Evolutionary conservation across 208 protist species (phyloP), one percentile per base, ranked within the genome.

Genomic region (Wallacemonas sp.): DNA sequence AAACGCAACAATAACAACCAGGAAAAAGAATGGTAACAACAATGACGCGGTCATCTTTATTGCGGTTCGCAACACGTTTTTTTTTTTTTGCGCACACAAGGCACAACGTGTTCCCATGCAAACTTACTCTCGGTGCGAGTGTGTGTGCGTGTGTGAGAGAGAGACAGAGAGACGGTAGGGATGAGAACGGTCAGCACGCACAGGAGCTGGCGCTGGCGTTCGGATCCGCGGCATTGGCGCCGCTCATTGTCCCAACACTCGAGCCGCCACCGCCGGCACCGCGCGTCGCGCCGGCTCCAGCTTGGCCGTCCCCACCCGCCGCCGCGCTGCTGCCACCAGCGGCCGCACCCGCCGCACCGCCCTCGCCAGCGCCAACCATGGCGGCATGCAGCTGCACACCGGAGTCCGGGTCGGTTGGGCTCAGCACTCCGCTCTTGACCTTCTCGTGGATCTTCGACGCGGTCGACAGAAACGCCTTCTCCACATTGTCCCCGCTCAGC

Each of bases 381-480:
- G 82, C 73, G 14, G 79, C 71, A 56, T 92, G 81, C 36, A 94
- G 79, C 74, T 92, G 85, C 47, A 94, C 85, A 24, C 88, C 88
- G 49, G 81, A 89, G 52, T 92, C 88, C 23, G 85, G 78, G 44
- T 94, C 84, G 0, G 71, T 81, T 14, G 80, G 71, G 71, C 96
- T 96, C 52, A 98, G 88, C 19, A 89, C 78, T 12, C 95, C 96
- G 27, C 83, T 85, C 83, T 96, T 76, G 55, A 99, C 97, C 70
- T 97, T 97, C 39, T 97, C 91, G 71, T 98, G 94, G 54, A 99
- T 98, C 32, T 87, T 78, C 57, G 87, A 70, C 0, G 97, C 97
- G 0, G 96, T 98, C 0, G 80, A 74, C 17, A 98, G 70, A 70
- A 99, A 99, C 9, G 92, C 85, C 68, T 98, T 84, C 55, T 96